phyloP scores from a whole-genome alignment of 1,284 basidiomycete species.

The Athelia sp. region DNA sequence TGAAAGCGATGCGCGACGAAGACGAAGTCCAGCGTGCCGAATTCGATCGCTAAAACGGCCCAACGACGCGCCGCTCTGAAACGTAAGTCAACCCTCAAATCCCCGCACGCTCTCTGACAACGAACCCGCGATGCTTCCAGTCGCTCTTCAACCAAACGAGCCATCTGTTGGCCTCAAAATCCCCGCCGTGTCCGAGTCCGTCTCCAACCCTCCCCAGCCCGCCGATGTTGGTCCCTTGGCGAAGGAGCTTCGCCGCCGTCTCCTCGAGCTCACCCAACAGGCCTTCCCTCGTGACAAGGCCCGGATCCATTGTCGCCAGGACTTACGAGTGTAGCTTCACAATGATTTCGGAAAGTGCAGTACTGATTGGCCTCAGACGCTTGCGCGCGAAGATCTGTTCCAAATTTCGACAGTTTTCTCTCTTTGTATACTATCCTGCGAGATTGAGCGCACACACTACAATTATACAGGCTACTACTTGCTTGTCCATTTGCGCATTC shows the following conservation, averaged over 20 bases:
- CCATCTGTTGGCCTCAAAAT: slow-evolving; percentile 7
- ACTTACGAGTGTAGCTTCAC: too few species aligned
- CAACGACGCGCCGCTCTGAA: slow-evolving; percentile 10
- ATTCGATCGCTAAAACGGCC: slow-evolving; percentile 12
- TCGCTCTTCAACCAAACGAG: slow-evolving; percentile 13
- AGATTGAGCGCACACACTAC: too few species aligned
- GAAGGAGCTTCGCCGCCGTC: slow-evolving; percentile 17
- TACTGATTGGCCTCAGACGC: too few species aligned
- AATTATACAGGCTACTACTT: too few species aligned
- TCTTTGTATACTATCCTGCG: too few species aligned
- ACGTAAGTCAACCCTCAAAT: slow-evolving; percentile 12
- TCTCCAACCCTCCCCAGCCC: slow-evolving; percentile 1
- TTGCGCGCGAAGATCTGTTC: too few species aligned
- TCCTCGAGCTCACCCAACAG: slow-evolving; percentile 16
- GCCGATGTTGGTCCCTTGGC: slow-evolving; percentile 13
- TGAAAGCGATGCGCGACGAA: too few species aligned
- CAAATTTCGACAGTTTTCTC: too few species aligned
- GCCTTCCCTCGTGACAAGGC: slow-evolving; percentile 13
- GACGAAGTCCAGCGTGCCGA: slow-evolving; percentile 1
- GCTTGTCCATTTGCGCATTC: too few species aligned
- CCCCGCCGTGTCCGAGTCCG: slow-evolving; percentile 5
- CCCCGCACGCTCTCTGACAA: not conserved
- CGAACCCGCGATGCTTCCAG: slow-evolving; percentile 11
- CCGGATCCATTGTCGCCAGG: too few species aligned
- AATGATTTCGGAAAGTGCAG: too few species aligned